Evolutionary conservation across 768 basidiomycete species (phyloP), one percentile per base, ranked within the genome.

Genomic region (Rhodotorula graminis): DNA sequence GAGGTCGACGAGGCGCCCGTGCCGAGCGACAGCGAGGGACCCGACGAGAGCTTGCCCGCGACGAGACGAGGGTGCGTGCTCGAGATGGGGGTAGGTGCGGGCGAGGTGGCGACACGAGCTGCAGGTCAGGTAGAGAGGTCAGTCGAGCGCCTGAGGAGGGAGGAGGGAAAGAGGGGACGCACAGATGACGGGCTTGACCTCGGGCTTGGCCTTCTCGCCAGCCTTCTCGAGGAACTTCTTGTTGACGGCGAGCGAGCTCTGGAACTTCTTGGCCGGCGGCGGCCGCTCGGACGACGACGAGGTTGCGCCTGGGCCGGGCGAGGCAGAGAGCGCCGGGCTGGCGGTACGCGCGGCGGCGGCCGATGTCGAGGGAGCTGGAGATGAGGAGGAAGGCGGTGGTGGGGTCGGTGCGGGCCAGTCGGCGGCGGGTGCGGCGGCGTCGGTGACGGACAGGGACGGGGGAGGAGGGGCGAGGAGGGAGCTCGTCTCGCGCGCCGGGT

Each of bases 141-240:
- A 27, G 65, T n/a, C 1, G 33, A 37, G 37, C 37, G 37, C 5
- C 37, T 40, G 9, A 31, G 40, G 29, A 60, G 52, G 40, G 27
- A 53, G 1, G 6, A 53, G 50, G 21, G n/a, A n/a, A n/a, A 11
- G 37, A 21, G 14, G 25, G 2, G 46, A 66, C 67, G 27, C 9
- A 53, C 64, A 44, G 12, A 59, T 44, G 0, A 56, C 56, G 2
- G 61, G 65, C 56, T 72, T 73, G 11, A 59, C 49, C n/a, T 76
- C 69, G 1, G 59, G 74, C 31, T 79, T 77, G 23, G 76, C 77
- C 55, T 87, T 83, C 56, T 88, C 81, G 12, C 87, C 87, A 67
- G 89, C 90, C 85, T 94, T 95, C 84, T 93, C 90, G 56, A 97
- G 84, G 81, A 97, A 98, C 82, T 91, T 92, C 87, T 93, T 95